Evolutionary conservation across 768 basidiomycete species (phyloP), one percentile per base, ranked within the genome.

Genomic region (Pleurotus cornucopiae): DNA sequence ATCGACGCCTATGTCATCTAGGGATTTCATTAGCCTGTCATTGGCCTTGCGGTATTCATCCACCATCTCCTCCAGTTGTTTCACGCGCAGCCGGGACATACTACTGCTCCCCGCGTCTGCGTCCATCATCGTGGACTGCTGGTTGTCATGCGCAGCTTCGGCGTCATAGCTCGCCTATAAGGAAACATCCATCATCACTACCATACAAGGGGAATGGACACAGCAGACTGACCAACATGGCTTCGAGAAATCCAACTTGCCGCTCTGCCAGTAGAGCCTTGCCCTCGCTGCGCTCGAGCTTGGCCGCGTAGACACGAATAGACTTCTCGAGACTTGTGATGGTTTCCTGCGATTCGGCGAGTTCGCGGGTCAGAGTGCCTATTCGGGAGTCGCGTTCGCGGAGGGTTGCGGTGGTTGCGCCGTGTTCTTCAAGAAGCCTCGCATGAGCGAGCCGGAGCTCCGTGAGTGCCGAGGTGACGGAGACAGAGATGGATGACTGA

Each of bases 161-260:
- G 81, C 78, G 13, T 76, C 76, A 64, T 78, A 89, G 62, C 86
- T 88, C 0, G 83, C 80, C 84, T 87, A 48, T 4, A 21, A n/a
- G 4, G 30, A 49, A 45, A 20, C 49, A 3, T 18, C 46, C 46
- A 5, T 6, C 52, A 63, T 26, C 52, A 16, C n/a, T 14, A 37
- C 44, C 11, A 34, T 0, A 30, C 9, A 34, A 34, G 11, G 11
- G 18, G 18, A 14, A 18, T 7, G 57, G 6, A 11, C 23, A 6
- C 2, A 44, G 43, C 16, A 44, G n/a, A 75, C 85, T 48, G 47
- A 87, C 86, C 63, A 89, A 71, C n/a, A 90, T 72, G 0, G 84
- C 84, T 58, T 83, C 76, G 55, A 88, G 64, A 64, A 86, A 88
- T n/a, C 77, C 73, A n/a, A 82, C 77, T 61, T 91, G 88, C 26